A percentile compares a stretch with the other conserved stretches of the same genome.
Evolutionary conservation across 1,284 basidiomycete species (phyloP).

Genomic region (Marasmius tenuissimus): DNA sequence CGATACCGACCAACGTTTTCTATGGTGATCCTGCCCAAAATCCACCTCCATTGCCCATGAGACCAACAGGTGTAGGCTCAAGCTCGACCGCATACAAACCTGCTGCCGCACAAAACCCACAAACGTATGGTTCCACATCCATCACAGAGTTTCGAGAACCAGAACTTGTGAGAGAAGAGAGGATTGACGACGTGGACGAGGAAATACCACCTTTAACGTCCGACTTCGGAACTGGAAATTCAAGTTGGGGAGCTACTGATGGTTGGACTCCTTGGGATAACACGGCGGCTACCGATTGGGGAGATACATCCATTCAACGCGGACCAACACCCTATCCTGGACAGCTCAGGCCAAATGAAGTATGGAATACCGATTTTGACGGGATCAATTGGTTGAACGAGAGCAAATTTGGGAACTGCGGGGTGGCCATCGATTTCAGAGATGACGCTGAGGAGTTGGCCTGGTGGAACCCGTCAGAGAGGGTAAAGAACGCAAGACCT

Average conservation of each 20-base stretch:
- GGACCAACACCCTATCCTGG: not conserved
- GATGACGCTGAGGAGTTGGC: conserved; percentile 54
- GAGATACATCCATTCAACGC: not conserved
- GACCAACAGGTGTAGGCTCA: conserved; percentile 39
- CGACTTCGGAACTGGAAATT: not conserved
- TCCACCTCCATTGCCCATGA: conserved; percentile 34
- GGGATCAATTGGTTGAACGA: not conserved
- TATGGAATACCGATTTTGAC: not conserved
- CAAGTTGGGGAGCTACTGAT: not conserved
- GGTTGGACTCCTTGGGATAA: conserved; percentile 1
- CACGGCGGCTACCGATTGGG: not conserved
- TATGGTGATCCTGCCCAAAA: conserved; percentile 29
- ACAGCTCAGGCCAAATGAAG: not conserved
- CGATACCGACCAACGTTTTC: conserved; percentile 32
- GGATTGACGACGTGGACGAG: conserved; percentile 1
- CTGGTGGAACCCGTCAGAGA: conserved; percentile 63
- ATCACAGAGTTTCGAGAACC: conserved; percentile 39
- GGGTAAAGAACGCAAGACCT: conserved; percentile 47
- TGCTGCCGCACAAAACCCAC: conserved; percentile 27
- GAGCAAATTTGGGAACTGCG: not conserved
- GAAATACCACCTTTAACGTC: conserved; percentile 1
- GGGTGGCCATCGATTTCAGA: conserved; percentile 51
- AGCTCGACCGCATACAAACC: conserved; percentile 37
- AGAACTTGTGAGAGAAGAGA: conserved; percentile 31
- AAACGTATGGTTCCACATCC: conserved; percentile 26